Evolutionary conservation across 148 eudicot species (phyloP).

Genomic region (Persicaria maculosa): DNA sequence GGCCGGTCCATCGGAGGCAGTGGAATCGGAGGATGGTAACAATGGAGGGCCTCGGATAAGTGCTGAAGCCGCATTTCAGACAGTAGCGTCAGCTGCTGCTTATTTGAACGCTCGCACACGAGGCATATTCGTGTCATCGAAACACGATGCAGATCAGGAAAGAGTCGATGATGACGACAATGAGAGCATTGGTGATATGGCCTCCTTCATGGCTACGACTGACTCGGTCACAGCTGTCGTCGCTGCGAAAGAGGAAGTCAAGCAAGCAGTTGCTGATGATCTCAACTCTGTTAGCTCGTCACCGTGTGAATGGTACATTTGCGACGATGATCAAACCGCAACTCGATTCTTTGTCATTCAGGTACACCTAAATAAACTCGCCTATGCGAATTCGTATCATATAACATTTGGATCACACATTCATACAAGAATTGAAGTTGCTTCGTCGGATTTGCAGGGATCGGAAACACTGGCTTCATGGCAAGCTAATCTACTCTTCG

Average conservation of each 20-base stretch:
- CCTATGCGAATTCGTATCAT: background rate
- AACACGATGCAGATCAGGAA: slow-evolving; percentile 16
- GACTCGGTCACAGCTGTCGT: slow-evolving; percentile 92
- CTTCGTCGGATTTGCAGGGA: slow-evolving; percentile 37
- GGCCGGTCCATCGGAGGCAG: slow-evolving; percentile 16
- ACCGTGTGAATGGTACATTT: slow-evolving; percentile 92
- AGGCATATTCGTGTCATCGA: slow-evolving; percentile 37
- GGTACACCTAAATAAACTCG: slow-evolving; percentile 23
- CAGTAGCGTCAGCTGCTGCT: slow-evolving; percentile 86
- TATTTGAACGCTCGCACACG: slow-evolving; percentile 65
- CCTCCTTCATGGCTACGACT: slow-evolving; percentile 84
- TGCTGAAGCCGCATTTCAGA: slow-evolving; percentile 57
- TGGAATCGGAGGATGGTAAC: slow-evolving; percentile 23
- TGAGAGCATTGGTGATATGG: slow-evolving; percentile 30
- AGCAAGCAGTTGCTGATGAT: slow-evolving; percentile 98
- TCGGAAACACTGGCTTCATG: slow-evolving; percentile 94
- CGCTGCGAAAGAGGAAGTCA: slow-evolving; percentile 96
- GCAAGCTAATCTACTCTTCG: slow-evolving; percentile 96
- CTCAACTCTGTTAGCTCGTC: slow-evolving; percentile 61
- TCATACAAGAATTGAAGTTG: background rate
- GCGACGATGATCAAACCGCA: slow-evolving; percentile 77
- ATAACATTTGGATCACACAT: too few relatives aligned
- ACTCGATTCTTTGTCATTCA: slow-evolving; percentile 86
- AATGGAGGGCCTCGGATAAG: slow-evolving; percentile 32
- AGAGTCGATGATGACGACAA: slow-evolving; percentile 8